A percentile compares a stretch with the other conserved stretches of the same genome.
These are phyloP conservation scores for Calocybe indica DNA, from an alignment of 768 basidiomycete genomes.

Conservation along the genomic window DNA sequence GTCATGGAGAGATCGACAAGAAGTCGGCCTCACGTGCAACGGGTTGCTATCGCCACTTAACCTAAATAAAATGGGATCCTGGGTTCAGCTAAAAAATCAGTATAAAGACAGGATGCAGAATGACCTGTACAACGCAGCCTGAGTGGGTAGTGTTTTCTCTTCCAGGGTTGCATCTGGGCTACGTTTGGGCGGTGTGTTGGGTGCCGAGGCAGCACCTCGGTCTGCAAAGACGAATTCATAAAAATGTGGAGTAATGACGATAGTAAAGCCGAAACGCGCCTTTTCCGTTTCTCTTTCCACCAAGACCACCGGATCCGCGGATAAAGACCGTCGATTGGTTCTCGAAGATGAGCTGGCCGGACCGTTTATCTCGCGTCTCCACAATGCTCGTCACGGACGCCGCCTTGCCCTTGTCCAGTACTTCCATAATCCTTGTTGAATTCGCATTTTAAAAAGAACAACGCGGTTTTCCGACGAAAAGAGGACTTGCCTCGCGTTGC, in stretches of 20 bases:
- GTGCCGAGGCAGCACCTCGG: conserved; percentile 82
- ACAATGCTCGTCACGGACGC: conserved; percentile 80
- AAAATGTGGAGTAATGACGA: not conserved
- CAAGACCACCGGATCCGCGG: conserved; percentile 94
- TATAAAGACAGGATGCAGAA: conserved; percentile 10
- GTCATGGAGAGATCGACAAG: not conserved
- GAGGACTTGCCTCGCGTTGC: conserved; percentile 52
- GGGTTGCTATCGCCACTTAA: conserved; percentile 92
- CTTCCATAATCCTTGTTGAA: conserved; percentile 58
- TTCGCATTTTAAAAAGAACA: not conserved
- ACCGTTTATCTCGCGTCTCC: conserved; percentile 73
- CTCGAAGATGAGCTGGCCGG: conserved; percentile 82
- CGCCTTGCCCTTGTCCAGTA: conserved; percentile 89
- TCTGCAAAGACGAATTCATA: conserved; percentile 38
- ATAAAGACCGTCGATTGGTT: conserved; percentile 90
- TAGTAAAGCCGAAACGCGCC: conserved; percentile 35
- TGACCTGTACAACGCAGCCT: conserved; percentile 91
- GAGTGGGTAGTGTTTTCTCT: conserved; percentile 76
- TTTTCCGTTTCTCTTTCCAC: conserved; percentile 78
- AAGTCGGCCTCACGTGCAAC: conserved; percentile 56
- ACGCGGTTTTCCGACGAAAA: not conserved
- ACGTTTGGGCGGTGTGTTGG: conserved; percentile 76
- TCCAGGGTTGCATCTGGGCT: conserved; percentile 81
- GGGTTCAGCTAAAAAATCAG: not conserved
- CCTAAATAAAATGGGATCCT: conserved; percentile 26